Conservation (phyloP, 2,329 filamentous ascomycete genomes). For the Aspergillus pseudotamarii region DNA sequence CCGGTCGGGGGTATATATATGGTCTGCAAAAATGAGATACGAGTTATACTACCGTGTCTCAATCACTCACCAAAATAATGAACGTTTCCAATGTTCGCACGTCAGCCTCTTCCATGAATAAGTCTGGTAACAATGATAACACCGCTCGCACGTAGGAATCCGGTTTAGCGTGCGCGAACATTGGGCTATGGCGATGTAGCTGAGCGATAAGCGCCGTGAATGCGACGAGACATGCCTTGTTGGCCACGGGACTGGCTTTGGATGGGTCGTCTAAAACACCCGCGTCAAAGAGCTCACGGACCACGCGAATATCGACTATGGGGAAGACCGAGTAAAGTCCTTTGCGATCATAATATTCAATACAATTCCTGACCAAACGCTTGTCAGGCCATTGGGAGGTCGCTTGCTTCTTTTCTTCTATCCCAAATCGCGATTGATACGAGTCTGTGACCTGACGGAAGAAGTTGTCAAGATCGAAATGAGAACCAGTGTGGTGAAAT, state of each 20-base stretch:
- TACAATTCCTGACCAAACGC: slow-evolving; percentile 16
- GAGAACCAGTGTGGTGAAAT: slow-evolving; percentile 13
- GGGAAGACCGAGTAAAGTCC: slow-evolving; percentile 30
- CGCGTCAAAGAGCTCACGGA: slow-evolving; percentile 18
- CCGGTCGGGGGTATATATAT: slow-evolving; percentile 27
- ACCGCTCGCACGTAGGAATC: slow-evolving; percentile 25
- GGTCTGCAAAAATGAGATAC: slow-evolving; percentile 13
- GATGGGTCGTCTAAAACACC: slow-evolving; percentile 13
- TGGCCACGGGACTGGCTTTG: slow-evolving; percentile 11
- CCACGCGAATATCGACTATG: slow-evolving; percentile 20
- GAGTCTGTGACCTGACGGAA: slow-evolving; percentile 10
- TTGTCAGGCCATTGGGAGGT: slow-evolving; percentile 20
- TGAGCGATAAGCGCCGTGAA: slow-evolving; percentile 29
- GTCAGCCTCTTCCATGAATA: slow-evolving; percentile 24
- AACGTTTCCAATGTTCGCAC: slow-evolving; percentile 26
- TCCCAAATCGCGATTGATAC: slow-evolving; percentile 12
- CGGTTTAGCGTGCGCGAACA: slow-evolving; percentile 23
- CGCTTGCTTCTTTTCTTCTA: slow-evolving; percentile 3
- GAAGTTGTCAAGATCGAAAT: slow-evolving; percentile 22
- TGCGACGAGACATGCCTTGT: slow-evolving; percentile 24
- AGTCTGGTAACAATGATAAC: slow-evolving; percentile 22
- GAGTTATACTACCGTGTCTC: not conserved
- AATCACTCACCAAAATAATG: slow-evolving; percentile 22
- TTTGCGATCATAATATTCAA: slow-evolving; percentile 24
- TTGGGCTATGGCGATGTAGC: slow-evolving; percentile 24